Percentiles rank a stretch among this genome's conserved stretches.
Conservation (phyloP, 768 basidiomycete genomes). For the Artomyces pyxidatus region DNA sequence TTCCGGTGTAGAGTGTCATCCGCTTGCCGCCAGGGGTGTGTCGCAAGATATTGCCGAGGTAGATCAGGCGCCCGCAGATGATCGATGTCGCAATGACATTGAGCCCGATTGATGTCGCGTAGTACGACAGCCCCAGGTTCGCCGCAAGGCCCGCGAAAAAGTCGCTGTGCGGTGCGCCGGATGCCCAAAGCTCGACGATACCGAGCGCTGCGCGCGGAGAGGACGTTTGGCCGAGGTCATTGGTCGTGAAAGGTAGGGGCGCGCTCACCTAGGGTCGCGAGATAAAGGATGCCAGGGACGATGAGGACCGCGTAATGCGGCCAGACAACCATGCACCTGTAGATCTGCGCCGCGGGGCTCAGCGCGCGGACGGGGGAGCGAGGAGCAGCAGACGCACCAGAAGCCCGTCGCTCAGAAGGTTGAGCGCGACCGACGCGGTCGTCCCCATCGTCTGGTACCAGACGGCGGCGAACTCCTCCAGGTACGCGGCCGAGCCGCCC, state of each 20-base stretch:
- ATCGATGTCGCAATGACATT: slow-evolving; percentile 15
- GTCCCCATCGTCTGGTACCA: neutral
- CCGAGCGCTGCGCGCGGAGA: slow-evolving; percentile 9
- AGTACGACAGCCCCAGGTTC: slow-evolving; percentile 15
- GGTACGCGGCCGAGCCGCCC: slow-evolving; percentile 28
- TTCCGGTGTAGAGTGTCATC: slow-evolving; percentile 11
- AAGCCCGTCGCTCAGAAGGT: slow-evolving; percentile 28
- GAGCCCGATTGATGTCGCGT: slow-evolving; percentile 9
- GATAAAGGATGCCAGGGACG: slow-evolving; percentile 14
- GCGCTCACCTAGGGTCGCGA: slow-evolving; percentile 11
- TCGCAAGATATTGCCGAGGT: slow-evolving; percentile 8
- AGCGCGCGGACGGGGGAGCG: neutral
- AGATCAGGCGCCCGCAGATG: slow-evolving; percentile 16
- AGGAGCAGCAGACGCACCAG: slow-evolving; percentile 26
- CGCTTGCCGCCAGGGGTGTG: neutral
- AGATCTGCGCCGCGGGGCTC: slow-evolving; percentile 22
- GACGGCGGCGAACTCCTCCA: slow-evolving; percentile 15
- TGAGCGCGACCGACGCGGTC: neutral
- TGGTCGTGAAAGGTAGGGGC: neutral
- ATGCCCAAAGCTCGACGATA: slow-evolving; percentile 12
- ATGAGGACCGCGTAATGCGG: slow-evolving; percentile 8
- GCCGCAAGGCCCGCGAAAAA: slow-evolving; percentile 14
- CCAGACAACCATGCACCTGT: slow-evolving; percentile 30
- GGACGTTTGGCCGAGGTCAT: neutral
- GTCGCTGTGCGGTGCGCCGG: slow-evolving; percentile 10